These are phyloP conservation scores for Apiospora koreana DNA, from an alignment of 2,329 filamentous ascomycete genomes.

Conservation along the genomic window DNA sequence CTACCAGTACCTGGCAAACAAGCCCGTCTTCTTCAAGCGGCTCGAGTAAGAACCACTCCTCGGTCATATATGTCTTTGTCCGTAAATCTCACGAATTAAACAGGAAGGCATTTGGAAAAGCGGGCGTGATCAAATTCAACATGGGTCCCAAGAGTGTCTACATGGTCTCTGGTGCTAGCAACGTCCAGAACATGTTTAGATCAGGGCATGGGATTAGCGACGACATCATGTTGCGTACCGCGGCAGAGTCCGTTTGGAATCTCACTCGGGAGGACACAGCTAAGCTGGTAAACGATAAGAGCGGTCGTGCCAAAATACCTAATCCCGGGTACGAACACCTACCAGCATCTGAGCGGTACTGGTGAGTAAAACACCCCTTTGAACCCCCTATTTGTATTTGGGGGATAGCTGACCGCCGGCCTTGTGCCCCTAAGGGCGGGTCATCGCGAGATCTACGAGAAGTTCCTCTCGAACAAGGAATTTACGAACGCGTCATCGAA, in stretches of 20 bases:
- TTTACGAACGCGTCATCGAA: slow-evolving; percentile 14
- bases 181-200: slow-evolving; percentile 21
- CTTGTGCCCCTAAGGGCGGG: not conserved
- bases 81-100: not conserved
- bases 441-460: slow-evolving; percentile 18
- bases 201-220: slow-evolving; percentile 12
- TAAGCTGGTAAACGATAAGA: slow-evolving; percentile 18
- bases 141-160: slow-evolving; percentile 16
- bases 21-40: slow-evolving; percentile 13
- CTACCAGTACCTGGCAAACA: slow-evolving; percentile 17
- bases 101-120: not conserved
- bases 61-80: not conserved
- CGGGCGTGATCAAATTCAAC: slow-evolving; percentile 17
- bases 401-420: not conserved
- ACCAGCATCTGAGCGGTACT: slow-evolving; percentile 23
- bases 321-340: slow-evolving; percentile 19
- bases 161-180: slow-evolving; percentile 17
- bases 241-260: slow-evolving; percentile 19
- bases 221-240: slow-evolving; percentile 11
- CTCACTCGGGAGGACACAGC: slow-evolving; percentile 18
- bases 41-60: not conserved
- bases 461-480: slow-evolving; percentile 18
- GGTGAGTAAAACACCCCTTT: slow-evolving; percentile 16
- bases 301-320: slow-evolving; percentile 20
- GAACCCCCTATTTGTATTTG: not conserved